Percentiles rank a stretch among this genome's conserved stretches.
phyloP scores from a whole-genome alignment of 1,284 basidiomycete species.

The Fistulinella staudtii region DNA sequence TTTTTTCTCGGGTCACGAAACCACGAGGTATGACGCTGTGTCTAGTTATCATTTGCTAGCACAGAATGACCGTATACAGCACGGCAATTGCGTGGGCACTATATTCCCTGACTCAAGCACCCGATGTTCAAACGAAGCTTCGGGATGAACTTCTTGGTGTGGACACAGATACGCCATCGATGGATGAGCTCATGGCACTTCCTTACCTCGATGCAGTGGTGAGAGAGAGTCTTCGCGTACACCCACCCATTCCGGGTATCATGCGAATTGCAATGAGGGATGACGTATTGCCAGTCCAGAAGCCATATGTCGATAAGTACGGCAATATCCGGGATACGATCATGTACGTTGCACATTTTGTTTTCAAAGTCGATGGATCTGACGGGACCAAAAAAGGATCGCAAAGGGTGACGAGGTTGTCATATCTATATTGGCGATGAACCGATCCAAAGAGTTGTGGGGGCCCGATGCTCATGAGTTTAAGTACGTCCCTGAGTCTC shows the following conservation, averaged over 20 bases:
- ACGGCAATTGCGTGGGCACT: slow-evolving; percentile 60
- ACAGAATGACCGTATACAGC: slow-evolving; percentile 21
- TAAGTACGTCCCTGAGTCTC: neutral
- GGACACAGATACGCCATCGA: slow-evolving; percentile 47
- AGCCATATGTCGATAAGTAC: neutral
- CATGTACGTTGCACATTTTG: neutral
- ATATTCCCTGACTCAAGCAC: slow-evolving; percentile 54
- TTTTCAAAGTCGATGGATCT: neutral
- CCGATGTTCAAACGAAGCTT: slow-evolving; percentile 59
- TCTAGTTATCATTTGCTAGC: neutral
- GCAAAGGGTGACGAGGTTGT: neutral
- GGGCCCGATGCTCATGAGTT: neutral
- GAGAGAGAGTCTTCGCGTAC: neutral
- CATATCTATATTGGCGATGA: neutral
- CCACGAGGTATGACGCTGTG: slow-evolving; percentile 47
- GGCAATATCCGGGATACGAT: neutral
- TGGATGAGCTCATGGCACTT: slow-evolving; percentile 58
- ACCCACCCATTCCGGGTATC: neutral
- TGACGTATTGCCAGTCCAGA: neutral
- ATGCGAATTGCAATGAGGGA: neutral
- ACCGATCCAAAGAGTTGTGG: neutral
- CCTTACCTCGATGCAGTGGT: slow-evolving; percentile 35
- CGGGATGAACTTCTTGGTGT: slow-evolving; percentile 60
- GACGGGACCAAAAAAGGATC: neutral
- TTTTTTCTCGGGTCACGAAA: slow-evolving; percentile 73